Base-by-base conservation (phyloP, 441 rosid species). In the Capsella rubella region DNA sequence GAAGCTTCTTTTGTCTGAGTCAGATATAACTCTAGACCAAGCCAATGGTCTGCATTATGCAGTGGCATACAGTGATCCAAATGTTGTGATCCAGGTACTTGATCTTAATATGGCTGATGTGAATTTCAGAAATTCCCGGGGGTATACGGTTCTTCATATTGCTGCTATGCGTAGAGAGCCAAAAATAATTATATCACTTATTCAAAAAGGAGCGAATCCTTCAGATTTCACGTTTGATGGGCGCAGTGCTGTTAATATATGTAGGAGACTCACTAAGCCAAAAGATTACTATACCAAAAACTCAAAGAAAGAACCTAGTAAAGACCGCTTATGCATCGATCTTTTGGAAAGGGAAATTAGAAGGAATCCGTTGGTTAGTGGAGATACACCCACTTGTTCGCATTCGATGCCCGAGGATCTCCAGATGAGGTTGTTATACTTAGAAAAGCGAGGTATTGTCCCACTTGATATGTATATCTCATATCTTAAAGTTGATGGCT, bases 161-260 rank as follows among this genome's bases (percentile, higher is more conserved):
- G 96, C 97, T 75, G 95, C 99, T 5, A 90, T 90, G 96, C 84
- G 92, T 25, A 90, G 84, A 77, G 84, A 76, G 71, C 97, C 97
- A 2, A 79, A 81, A 0, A 79, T 95, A 14, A 81, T 95, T 35
- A 60, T 89, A 67, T 76, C 94, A 6, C 80, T 95, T 62, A 81
- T 95, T 51, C 61, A 74, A 3, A 87, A 92, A 84, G 94, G 97
- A 64, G 97, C 94, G 54, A 87, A 69, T 81, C 83, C 89, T 50
- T 83, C 88, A 9, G 92, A 89, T 42, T 71, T 83, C 16, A 89
- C 96, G 7, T 58, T 56, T 10, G 99, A 92, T 84, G 97, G 89
- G 71, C 90, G 80, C 34, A 95, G 90, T 79, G 95, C 97, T 45
- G 90, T 89, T 64, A 83, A 80, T 56, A 88, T 95, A 65, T 88